Conservation (phyloP, 495 filamentous ascomycete genomes). For the Lepidopterella palustris region DNA sequence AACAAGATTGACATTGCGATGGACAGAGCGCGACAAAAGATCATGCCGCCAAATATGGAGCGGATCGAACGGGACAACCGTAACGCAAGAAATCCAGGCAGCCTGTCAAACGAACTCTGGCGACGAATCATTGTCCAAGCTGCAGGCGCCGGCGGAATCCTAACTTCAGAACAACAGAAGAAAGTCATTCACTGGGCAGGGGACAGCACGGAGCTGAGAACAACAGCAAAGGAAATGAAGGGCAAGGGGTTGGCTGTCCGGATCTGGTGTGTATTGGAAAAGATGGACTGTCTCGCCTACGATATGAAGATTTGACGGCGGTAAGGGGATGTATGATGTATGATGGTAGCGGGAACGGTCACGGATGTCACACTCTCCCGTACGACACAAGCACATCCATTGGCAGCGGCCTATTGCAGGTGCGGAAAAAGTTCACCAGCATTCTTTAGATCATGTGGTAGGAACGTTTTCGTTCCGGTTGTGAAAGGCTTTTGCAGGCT, state of each 20-base stretch:
- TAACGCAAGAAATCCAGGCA: conserved; percentile 7
- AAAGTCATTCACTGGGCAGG: conserved; percentile 30
- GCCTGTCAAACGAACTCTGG: conserved; percentile 8
- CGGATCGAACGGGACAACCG: neutral
- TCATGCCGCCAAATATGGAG: neutral
- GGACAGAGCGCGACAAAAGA: neutral
- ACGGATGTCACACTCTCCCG: neutral
- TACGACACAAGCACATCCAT: neutral
- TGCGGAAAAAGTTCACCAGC: neutral
- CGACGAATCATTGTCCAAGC: conserved; percentile 2
- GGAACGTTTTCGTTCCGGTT: neutral
- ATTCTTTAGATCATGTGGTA: neutral
- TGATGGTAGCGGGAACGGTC: neutral
- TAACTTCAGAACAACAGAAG: conserved; percentile 18
- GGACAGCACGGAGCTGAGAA: conserved; percentile 28
- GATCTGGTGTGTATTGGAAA: conserved; percentile 37
- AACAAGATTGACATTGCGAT: neutral
- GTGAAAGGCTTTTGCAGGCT: neutral
- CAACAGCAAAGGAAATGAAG: conserved; percentile 30
- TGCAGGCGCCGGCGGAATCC: conserved; percentile 3
- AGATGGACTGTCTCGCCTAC: conserved; percentile 35
- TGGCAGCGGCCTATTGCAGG: neutral
- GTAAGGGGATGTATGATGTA: neutral
- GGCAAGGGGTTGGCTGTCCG: conserved; percentile 31
- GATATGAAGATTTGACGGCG: conserved; percentile 16